Percentiles rank a stretch among this genome's conserved stretches.
Conservation (phyloP, 495 filamentous ascomycete genomes). For the Penicillium bovifimosum region DNA sequence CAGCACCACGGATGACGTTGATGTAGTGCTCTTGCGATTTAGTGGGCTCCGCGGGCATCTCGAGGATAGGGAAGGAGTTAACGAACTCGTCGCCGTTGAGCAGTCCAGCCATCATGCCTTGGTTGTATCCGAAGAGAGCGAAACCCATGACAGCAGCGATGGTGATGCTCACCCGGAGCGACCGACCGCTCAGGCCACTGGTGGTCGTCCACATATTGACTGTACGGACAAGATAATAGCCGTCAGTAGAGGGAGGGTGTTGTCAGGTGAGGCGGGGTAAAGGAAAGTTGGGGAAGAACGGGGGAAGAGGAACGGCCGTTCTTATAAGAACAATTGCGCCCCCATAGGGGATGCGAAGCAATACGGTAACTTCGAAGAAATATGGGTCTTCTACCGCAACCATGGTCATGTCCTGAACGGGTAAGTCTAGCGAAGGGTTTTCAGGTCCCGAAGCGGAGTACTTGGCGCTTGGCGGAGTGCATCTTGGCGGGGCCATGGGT, state of each 20-base stretch:
- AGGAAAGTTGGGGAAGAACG: neutral
- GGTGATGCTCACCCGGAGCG: conserved; percentile 23
- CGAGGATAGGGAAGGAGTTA: conserved; percentile 11
- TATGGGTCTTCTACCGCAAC: neutral
- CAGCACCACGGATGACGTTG: conserved; percentile 24
- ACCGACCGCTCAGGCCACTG: conserved; percentile 13
- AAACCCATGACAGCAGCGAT: conserved; percentile 21
- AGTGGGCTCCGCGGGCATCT: conserved; percentile 5
- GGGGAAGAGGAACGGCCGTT: neutral
- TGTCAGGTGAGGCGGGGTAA: neutral
- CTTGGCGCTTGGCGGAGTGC: conserved; percentile 14
- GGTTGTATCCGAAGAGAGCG: conserved; percentile 25
- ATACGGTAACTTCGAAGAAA: neutral
- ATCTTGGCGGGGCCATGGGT: neutral
- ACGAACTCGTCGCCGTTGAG: conserved; percentile 18
- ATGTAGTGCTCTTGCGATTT: conserved; percentile 5
- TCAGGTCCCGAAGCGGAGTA: conserved; percentile 5
- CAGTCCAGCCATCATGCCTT: conserved; percentile 25
- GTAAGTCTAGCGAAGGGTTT: conserved; percentile 14
- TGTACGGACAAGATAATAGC: conserved; percentile 10
- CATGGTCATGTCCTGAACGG: conserved; percentile 5
- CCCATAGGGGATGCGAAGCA: conserved; percentile 4
- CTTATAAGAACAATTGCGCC: conserved; percentile 12
- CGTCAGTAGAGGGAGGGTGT: conserved; percentile 1
- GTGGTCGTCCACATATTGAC: conserved; percentile 25